Conservation (phyloP, 2,329 filamentous ascomycete genomes). For the Pseudogymnoascus verrucosus region DNA sequence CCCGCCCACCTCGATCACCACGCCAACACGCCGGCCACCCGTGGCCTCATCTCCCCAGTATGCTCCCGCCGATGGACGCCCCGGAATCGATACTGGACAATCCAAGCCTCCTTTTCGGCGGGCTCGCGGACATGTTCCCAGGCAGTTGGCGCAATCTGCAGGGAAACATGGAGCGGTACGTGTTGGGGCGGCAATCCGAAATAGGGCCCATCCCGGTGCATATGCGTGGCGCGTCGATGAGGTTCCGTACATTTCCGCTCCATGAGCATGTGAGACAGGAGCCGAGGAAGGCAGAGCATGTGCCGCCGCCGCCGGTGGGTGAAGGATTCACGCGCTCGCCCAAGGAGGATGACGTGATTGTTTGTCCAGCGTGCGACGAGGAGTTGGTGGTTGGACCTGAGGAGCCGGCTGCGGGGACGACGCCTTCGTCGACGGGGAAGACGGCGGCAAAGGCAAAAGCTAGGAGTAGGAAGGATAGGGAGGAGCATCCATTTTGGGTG, state of each 20-base stretch:
- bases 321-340: slow-evolving; percentile 78
- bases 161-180: background rate
- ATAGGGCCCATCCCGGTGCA: background rate
- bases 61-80: background rate
- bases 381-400: slow-evolving; percentile 54
- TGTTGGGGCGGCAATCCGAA: background rate
- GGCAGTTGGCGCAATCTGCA: background rate
- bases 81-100: background rate
- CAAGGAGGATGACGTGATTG: slow-evolving; percentile 60
- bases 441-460: slow-evolving; percentile 37
- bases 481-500: slow-evolving; percentile 85
- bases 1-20: background rate
- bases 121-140: background rate
- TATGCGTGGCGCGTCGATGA: background rate
- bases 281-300: slow-evolving; percentile 19
- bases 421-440: background rate
- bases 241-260: background rate
- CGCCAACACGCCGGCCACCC: background rate
- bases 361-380: slow-evolving; percentile 80
- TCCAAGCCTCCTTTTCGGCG: background rate
- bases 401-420: slow-evolving; percentile 19
- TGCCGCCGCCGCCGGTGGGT: slow-evolving; percentile 43
- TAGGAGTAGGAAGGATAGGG: slow-evolving; percentile 40
- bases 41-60: background rate
- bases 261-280: background rate